Evolutionary conservation across 306 rosid species (phyloP).

Genomic region (Cicer judaicum): DNA sequence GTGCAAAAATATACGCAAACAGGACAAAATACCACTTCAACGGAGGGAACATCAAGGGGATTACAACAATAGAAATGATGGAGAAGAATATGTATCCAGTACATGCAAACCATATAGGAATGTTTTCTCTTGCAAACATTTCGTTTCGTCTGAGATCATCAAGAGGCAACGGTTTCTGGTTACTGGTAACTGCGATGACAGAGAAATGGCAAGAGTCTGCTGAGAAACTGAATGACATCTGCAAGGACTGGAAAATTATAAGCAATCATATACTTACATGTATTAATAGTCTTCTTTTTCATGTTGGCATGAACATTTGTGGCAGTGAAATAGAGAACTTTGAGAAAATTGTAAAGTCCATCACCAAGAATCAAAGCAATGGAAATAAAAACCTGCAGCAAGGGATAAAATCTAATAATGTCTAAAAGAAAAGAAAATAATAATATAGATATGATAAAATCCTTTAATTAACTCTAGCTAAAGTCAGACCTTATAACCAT

Average conservation of each 20-base stretch:
- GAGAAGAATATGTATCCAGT: slow-evolving; percentile 72
- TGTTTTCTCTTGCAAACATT: slow-evolving; percentile 76
- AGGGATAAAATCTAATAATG: slow-evolving; percentile 10
- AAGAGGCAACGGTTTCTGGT: slow-evolving; percentile 49
- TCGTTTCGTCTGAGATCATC: slow-evolving; percentile 82
- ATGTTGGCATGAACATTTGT: slow-evolving; percentile 56
- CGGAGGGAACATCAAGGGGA: slow-evolving; percentile 88
- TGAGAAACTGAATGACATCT: not conserved
- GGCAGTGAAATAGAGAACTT: slow-evolving; percentile 70
- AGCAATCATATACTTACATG: slow-evolving; percentile 53
- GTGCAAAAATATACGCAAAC: slow-evolving; percentile 80
- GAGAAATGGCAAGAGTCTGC: not conserved
- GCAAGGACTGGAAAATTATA: not conserved
- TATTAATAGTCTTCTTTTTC: slow-evolving; percentile 56
- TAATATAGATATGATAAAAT: slow-evolving; percentile 1
- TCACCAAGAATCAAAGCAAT: slow-evolving; percentile 93
- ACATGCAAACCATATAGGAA: slow-evolving; percentile 84
- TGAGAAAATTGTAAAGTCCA: slow-evolving; percentile 91
- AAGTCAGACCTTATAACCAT: slow-evolving; percentile 83
- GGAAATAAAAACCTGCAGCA: slow-evolving; percentile 86
- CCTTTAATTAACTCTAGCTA: slow-evolving; percentile 10
- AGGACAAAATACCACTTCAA: slow-evolving; percentile 89
- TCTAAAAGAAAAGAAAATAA: slow-evolving; percentile 24
- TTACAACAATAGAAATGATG: slow-evolving; percentile 70
- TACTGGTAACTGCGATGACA: slow-evolving; percentile 55